Evolutionary conservation across 257 asterid genomes (phyloP).

Genomic region (Nemophila menziesii): DNA sequence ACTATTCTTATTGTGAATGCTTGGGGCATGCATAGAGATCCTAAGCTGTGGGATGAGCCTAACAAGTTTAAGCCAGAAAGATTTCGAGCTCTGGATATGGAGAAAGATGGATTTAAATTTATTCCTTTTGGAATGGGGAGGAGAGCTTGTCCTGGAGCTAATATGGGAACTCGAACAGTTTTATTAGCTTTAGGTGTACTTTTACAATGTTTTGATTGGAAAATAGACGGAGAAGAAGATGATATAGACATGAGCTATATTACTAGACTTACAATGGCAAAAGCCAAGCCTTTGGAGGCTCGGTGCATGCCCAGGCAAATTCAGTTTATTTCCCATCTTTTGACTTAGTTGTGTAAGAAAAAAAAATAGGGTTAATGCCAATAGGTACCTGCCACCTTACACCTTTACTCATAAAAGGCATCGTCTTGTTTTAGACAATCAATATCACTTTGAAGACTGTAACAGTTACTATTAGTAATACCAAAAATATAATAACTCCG

Average conservation of each 20-base stretch:
- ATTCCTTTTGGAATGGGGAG: conserved; percentile 5
- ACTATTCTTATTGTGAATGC: background rate
- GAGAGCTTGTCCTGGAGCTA: conserved; percentile 1
- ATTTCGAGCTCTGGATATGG: background rate
- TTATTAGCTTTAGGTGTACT: conserved; percentile 5
- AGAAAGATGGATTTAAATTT: background rate
- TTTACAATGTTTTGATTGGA: conserved; percentile 8
- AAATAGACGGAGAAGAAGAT: background rate
- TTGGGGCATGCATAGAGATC: background rate
- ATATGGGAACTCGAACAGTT: background rate
- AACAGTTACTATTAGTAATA: too few relatives aligned
- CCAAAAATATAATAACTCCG: too few relatives aligned
- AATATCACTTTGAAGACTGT: too few relatives aligned
- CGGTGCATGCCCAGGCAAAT: background rate
- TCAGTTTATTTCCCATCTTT: too few relatives aligned
- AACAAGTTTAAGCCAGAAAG: conserved; percentile 1
- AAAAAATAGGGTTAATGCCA: too few relatives aligned
- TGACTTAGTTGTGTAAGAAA: too few relatives aligned
- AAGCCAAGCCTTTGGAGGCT: conserved; percentile 3
- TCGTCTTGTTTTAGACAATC: too few relatives aligned
- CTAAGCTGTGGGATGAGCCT: conserved; percentile 2
- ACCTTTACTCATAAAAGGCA: too few relatives aligned
- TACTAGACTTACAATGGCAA: conserved; percentile 1
- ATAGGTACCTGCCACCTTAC: too few relatives aligned
- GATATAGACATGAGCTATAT: conserved; percentile 6